Evolutionary conservation across 305 asterid species (phyloP).

Genomic region (Solanum hybrid): DNA sequence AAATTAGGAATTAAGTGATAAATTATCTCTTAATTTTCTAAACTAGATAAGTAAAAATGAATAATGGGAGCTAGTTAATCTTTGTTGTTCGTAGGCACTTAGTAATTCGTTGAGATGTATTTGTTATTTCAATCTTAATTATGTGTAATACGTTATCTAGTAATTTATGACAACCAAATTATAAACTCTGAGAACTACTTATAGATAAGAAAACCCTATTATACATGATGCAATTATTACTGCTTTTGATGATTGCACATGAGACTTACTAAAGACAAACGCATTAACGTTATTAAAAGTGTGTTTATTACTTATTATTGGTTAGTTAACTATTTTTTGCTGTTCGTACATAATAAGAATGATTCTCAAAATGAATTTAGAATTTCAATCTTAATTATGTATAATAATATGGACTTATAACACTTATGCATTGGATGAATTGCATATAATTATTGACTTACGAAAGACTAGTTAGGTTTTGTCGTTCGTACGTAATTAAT

Average conservation of each 20-base stretch:
- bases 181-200: neutral
- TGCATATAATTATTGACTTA: neutral
- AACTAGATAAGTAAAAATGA: neutral
- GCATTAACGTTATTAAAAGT: neutral
- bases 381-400: neutral
- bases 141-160: neutral
- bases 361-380: neutral
- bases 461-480: neutral
- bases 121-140: neutral
- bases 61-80: neutral
- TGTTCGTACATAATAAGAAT: neutral
- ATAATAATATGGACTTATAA: neutral
- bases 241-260: neutral
- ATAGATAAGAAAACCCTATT: neutral
- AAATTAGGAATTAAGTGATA: no score
- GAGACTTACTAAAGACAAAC: neutral
- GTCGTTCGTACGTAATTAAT: neutral
- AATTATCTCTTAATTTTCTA: neutral
- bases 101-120: neutral
- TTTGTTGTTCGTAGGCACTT: neutral
- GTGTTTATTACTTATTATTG: neutral
- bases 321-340: neutral
- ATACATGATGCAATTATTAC: neutral
- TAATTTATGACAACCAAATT: neutral
- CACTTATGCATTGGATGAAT: neutral